phyloP scores from a whole-genome alignment of 2,329 filamentous ascomycete genomes.

The Aspergillus neotritici region DNA sequence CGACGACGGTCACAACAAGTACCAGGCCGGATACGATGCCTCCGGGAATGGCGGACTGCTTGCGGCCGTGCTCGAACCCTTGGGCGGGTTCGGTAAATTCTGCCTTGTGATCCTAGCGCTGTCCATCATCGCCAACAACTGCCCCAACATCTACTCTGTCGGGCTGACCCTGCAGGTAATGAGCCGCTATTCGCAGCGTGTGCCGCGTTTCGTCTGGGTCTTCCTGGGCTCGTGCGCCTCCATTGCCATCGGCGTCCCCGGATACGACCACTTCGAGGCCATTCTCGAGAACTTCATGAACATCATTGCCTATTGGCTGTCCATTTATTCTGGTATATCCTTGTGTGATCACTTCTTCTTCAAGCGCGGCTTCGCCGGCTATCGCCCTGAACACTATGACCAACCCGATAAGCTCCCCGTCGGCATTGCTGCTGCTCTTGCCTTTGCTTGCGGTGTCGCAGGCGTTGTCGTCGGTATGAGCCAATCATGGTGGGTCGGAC shows the following conservation, averaged over 20 bases:
- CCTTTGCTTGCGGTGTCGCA: constrained; percentile 59
- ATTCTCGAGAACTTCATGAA: constrained; percentile 67
- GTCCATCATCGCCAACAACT: constrained; percentile 65
- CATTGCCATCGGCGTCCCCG: constrained; percentile 64
- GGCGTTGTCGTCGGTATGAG: constrained; percentile 67
- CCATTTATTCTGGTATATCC: constrained; percentile 64
- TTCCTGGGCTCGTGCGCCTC: constrained; percentile 57
- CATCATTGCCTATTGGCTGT: constrained; percentile 65
- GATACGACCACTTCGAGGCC: constrained; percentile 59
- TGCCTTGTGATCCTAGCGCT: constrained; percentile 62
- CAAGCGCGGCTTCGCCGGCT: constrained; percentile 56
- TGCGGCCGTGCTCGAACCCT: constrained; percentile 56
- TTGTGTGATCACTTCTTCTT: constrained; percentile 65
- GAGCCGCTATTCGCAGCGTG: constrained; percentile 50
- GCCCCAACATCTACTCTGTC: constrained; percentile 67
- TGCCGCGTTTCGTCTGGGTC: constrained; percentile 66
- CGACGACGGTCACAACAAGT: constrained; percentile 51
- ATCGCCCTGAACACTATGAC: constrained; percentile 56
- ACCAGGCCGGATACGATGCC: constrained; percentile 49
- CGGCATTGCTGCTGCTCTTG: constrained; percentile 57
- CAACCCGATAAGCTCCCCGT: constrained; percentile 54
- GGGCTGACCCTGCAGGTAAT: constrained; percentile 63
- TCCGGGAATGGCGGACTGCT: constrained; percentile 63
- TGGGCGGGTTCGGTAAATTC: constrained; percentile 67
- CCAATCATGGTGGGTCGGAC: constrained; percentile 64